Base-by-base conservation (phyloP, 2,329 filamentous ascomycete genomes). In the Diaporthe longicolla region DNA sequence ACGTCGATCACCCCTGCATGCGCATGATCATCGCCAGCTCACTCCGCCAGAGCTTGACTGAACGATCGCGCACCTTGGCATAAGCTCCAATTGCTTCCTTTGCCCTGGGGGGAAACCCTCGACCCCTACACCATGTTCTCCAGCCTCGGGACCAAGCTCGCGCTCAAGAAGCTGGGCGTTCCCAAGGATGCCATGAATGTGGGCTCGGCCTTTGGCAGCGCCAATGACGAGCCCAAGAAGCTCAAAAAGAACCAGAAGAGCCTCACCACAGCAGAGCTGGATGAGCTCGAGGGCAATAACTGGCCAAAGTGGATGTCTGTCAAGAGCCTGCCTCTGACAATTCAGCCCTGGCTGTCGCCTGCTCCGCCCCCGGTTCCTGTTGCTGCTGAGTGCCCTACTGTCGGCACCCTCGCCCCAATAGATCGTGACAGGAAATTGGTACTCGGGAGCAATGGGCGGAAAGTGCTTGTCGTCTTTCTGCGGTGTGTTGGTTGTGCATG, bases 401-500 rank as follows among this genome's bases (percentile, higher is more conserved):
- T 86, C 13, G 88, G 88, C 43, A 85, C 88, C 70, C 78, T 83
- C 59, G 87, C 87, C 4, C 88, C 88, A 2, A 74, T 83, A 1
- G 88, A 89, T 76, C 82, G 83, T 40, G 85, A 87, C 55, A 79
- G 84, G 40, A 84, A 83, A 77, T 79, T 89, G 52, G 78, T 79
- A 9, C 45, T 75, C 19, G 74, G 74, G 1, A 66, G 37, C 17
- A 81, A 83, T n/a, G 86, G 87, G 0, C 83, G 80, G 70, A 84
- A 83, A 17, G 83, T 85, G 3, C 77, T 89, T 21, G 82, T 89
- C 13, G 85, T 89, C 26, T 89, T 90, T 77, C 76, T 89, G 71
- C 85, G 88, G 13, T 90, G 88, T 69, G 87, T 89, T 17, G 88
- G 88, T 9, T 89, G 88, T 79, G 88, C 88, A 10, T 89, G 88